phyloP scores from a whole-genome alignment of 2,329 filamentous ascomycete genomes.

The Thielaviopsis ethacetica region DNA sequence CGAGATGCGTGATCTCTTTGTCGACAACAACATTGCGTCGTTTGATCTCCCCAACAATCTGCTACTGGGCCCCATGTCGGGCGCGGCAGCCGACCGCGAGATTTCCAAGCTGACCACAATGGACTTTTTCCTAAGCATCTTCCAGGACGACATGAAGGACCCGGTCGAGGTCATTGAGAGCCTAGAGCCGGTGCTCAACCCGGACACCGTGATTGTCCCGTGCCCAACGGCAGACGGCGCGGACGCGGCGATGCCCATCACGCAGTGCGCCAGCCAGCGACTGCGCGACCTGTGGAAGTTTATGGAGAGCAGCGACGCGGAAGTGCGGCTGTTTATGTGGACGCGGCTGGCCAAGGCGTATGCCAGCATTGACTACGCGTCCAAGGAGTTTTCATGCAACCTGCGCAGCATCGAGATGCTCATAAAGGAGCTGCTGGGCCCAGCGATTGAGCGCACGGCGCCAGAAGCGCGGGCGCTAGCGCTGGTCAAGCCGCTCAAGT shows the following conservation, averaged over 20 bases:
- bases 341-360: constrained; percentile 83
- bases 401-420: constrained; percentile 76
- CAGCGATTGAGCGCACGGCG: constrained; percentile 45
- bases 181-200: constrained; percentile 79
- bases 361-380: constrained; percentile 62
- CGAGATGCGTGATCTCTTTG: constrained; percentile 36
- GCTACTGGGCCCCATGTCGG: constrained; percentile 74
- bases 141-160: constrained; percentile 66
- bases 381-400: constrained; percentile 78
- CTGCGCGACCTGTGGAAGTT: constrained; percentile 74
- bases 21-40: constrained; percentile 23
- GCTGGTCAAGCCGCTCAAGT: constrained; percentile 61
- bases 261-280: constrained; percentile 36
- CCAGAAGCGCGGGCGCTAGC: constrained; percentile 50
- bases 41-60: constrained; percentile 67
- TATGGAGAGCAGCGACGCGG: constrained; percentile 62
- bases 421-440: constrained; percentile 41
- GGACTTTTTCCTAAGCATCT: constrained; percentile 87
- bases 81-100: constrained; percentile 72
- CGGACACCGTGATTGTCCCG: constrained; percentile 33
- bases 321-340: constrained; percentile 78
- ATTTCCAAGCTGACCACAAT: constrained; percentile 86
- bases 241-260: constrained; percentile 24
- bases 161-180: constrained; percentile 78
- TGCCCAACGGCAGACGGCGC: constrained; percentile 4